phyloP scores from a whole-genome alignment of 306 rosid species.

The Casuarina cunninghamiana region DNA sequence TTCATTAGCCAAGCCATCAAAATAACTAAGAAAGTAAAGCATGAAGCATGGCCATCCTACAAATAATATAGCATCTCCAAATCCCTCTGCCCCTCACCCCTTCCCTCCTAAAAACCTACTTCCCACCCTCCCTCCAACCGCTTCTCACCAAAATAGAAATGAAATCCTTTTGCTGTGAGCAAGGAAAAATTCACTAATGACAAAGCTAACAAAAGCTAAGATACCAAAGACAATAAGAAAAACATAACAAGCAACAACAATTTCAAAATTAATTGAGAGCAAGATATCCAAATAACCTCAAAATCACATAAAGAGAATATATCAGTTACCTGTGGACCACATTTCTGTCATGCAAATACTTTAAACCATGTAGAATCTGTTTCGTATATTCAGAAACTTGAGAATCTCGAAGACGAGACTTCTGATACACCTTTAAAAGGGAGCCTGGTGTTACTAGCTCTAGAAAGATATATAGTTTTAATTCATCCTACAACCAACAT shows the following conservation, averaged over 20 bases:
- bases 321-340: conserved; percentile 85
- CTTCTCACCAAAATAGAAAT: neutral
- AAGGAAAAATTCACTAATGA: neutral
- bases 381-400: conserved; percentile 85
- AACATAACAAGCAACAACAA: neutral
- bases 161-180: too few relatives aligned
- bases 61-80: too few relatives aligned
- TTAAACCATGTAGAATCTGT: conserved; percentile 87
- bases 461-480: conserved; percentile 79
- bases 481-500: conserved; percentile 65
- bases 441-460: conserved; percentile 92
- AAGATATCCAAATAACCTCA: conserved; percentile 11
- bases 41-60: too few relatives aligned
- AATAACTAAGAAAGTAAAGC: too few relatives aligned
- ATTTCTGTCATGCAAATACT: conserved; percentile 83
- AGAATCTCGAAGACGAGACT: conserved; percentile 65
- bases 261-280: neutral
- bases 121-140: too few relatives aligned
- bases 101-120: neutral
- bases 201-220: neutral
- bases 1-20: too few relatives aligned
- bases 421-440: conserved; percentile 65
- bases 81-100: too few relatives aligned
- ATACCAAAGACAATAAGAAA: neutral
- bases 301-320: neutral